phyloP scores from a whole-genome alignment of 2,329 filamentous ascomycete species.

The Coniella vitis region DNA sequence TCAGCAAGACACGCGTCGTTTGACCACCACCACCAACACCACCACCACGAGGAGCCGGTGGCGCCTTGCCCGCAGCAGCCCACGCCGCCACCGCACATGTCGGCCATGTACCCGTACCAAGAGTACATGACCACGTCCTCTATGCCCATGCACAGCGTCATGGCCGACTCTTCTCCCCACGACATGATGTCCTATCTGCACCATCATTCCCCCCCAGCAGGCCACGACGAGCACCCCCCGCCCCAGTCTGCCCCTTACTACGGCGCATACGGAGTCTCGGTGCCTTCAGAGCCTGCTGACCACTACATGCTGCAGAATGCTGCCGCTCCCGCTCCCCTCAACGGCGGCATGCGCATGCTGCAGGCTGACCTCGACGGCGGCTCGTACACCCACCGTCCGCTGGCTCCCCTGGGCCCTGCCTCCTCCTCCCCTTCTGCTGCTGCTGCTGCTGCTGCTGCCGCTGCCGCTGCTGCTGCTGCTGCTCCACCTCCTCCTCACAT shows the following conservation, averaged over 20 bases:
- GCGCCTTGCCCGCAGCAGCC: constrained; percentile 35
- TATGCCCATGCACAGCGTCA: constrained; percentile 33
- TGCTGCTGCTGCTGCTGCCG: too few species aligned
- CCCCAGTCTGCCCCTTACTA: constrained; percentile 28
- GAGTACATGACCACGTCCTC: constrained; percentile 41
- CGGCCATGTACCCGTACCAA: constrained; percentile 36
- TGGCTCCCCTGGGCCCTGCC: constrained; percentile 1
- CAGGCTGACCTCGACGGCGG: constrained; percentile 3
- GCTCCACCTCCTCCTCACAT: background rate
- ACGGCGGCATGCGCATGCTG: background rate
- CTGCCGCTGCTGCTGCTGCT: too few species aligned
- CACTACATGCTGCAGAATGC: background rate
- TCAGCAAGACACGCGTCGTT: constrained; percentile 20
- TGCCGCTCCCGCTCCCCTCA: background rate
- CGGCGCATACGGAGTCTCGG: constrained; percentile 31
- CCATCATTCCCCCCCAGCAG: background rate
- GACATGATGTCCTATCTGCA: constrained; percentile 5
- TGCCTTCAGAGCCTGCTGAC: constrained; percentile 13
- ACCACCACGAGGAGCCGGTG: too few species aligned
- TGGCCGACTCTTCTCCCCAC: constrained; percentile 26
- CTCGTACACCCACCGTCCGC: constrained; percentile 10
- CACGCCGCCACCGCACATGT: constrained; percentile 37
- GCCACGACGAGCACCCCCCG: constrained; percentile 16
- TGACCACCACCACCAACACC: constrained; percentile 26
- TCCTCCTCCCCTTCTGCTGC: too few species aligned